Conservation (phyloP, 2,329 filamentous ascomycete species). For the Corynespora cassiicola region DNA sequence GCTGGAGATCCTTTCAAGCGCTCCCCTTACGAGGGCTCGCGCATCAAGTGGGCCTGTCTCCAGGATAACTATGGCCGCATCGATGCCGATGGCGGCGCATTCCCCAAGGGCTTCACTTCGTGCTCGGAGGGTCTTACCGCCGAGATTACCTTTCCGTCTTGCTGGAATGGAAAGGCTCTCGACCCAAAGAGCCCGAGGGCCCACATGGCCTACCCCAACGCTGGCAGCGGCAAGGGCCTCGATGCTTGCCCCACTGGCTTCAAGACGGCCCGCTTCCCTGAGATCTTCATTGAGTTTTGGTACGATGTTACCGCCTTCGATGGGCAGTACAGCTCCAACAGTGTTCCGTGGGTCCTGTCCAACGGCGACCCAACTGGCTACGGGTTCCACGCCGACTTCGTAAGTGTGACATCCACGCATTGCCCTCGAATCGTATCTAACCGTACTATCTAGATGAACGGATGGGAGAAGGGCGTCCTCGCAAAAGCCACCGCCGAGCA, state of each 20-base stretch:
- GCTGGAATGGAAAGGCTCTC: constrained; percentile 45
- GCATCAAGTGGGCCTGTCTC: constrained; percentile 42
- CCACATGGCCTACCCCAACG: constrained; percentile 49
- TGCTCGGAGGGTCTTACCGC: constrained; percentile 43
- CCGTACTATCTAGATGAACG: constrained; percentile 32
- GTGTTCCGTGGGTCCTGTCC: constrained; percentile 41
- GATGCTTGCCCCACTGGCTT: constrained; percentile 42
- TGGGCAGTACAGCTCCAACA: constrained; percentile 35
- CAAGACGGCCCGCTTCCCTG: constrained; percentile 41
- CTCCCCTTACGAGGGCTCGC: constrained; percentile 30
- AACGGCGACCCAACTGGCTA: constrained; percentile 46
- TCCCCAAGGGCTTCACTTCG: constrained; percentile 45
- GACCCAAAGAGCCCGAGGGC: constrained; percentile 38
- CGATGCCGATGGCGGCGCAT: constrained; percentile 38
- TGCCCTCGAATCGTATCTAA: no score
- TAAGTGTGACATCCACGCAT: no score
- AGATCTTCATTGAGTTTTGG: constrained; percentile 49
- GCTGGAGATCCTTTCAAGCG: constrained; percentile 41
- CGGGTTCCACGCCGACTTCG: constrained; percentile 46
- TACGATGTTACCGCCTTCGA: constrained; percentile 44
- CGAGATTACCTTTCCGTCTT: constrained; percentile 44
- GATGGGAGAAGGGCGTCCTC: constrained; percentile 45
- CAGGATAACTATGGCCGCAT: constrained; percentile 27
- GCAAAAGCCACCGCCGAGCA: constrained; percentile 39
- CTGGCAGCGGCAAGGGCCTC: constrained; percentile 29